A percentile compares a stretch with the other conserved stretches of the same genome.
These are phyloP conservation scores for Melampsora americana DNA, from an alignment of 1,284 basidiomycete genomes.

Conservation along the genomic window DNA sequence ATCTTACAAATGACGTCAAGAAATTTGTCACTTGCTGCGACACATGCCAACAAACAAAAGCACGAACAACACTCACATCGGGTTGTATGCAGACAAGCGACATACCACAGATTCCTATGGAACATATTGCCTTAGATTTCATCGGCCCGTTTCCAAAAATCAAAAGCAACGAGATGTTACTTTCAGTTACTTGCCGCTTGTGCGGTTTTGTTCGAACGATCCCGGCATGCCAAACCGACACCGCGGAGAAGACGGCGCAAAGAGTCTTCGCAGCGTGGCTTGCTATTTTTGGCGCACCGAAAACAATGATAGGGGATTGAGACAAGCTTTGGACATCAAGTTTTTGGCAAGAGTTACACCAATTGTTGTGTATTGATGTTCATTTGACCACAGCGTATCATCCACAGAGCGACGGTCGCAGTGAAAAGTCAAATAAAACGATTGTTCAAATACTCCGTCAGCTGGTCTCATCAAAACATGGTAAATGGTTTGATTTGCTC, in stretches of 20 bases:
- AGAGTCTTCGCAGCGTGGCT: background rate
- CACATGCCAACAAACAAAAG: slow-evolving; percentile 45
- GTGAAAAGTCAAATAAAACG: slow-evolving; percentile 53
- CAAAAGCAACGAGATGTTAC: background rate
- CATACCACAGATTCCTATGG: slow-evolving; percentile 13
- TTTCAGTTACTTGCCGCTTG: background rate
- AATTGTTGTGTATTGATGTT: background rate
- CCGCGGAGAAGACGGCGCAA: background rate
- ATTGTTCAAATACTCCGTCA: slow-evolving; percentile 49
- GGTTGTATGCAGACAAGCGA: slow-evolving; percentile 42
- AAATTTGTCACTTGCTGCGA: slow-evolving; percentile 20
- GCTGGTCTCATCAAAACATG: slow-evolving; percentile 48
- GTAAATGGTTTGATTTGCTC: slow-evolving; percentile 44
- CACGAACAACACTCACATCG: slow-evolving; percentile 5
- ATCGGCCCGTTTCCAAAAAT: background rate
- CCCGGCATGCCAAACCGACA: background rate
- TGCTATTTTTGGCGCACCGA: slow-evolving; percentile 45
- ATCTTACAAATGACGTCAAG: slow-evolving; percentile 51
- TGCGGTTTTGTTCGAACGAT: background rate
- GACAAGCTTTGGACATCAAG: slow-evolving; percentile 49
- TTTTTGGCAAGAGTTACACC: slow-evolving; percentile 50
- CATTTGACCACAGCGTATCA: background rate
- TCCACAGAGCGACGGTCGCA: slow-evolving; percentile 11
- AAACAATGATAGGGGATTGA: slow-evolving; percentile 48
- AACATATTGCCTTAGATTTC: slow-evolving; percentile 37